phyloP scores from a whole-genome alignment of 2,329 filamentous ascomycete species.

The Chalaropsis thielavioides region DNA sequence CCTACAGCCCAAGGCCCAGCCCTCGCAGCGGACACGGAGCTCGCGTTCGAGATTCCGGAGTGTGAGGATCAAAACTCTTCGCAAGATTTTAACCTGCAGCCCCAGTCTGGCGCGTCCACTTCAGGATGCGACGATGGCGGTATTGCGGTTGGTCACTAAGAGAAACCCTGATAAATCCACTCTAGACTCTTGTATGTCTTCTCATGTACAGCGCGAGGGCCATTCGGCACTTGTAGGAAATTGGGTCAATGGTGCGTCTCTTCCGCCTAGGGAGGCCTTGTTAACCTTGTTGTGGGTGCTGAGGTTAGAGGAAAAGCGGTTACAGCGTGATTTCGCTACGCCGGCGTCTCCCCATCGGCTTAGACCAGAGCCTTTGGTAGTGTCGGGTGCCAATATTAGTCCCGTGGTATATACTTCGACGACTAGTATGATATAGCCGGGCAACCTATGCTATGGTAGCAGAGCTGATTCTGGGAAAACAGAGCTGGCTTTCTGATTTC shows the following conservation, averaged over 20 bases:
- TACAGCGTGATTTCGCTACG: neutral
- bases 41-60: conserved; percentile 40
- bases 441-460: neutral
- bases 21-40: conserved; percentile 38
- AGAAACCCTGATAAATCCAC: conserved; percentile 33
- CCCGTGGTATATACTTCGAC: conserved; percentile 6
- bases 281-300: conserved; percentile 35
- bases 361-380: conserved; percentile 10
- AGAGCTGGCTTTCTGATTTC: conserved; percentile 6
- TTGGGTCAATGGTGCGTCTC: conserved; percentile 19
- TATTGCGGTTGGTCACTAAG: conserved; percentile 57
- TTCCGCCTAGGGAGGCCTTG: conserved; percentile 35
- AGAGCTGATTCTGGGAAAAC: neutral
- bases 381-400: neutral
- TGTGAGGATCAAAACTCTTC: conserved; percentile 46
- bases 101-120: conserved; percentile 59
- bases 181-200: conserved; percentile 25
- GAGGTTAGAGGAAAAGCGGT: conserved; percentile 29
- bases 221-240: conserved; percentile 26
- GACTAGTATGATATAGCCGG: conserved; percentile 11
- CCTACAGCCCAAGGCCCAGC: conserved; percentile 34
- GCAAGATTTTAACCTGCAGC: conserved; percentile 58
- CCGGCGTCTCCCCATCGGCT: neutral
- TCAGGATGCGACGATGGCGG: conserved; percentile 58
- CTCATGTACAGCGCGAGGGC: conserved; percentile 28